Evolutionary conservation across 2,329 filamentous ascomycete species (phyloP), one percentile per base, ranked within the genome.

Genomic region (Westerdykella ornata): DNA sequence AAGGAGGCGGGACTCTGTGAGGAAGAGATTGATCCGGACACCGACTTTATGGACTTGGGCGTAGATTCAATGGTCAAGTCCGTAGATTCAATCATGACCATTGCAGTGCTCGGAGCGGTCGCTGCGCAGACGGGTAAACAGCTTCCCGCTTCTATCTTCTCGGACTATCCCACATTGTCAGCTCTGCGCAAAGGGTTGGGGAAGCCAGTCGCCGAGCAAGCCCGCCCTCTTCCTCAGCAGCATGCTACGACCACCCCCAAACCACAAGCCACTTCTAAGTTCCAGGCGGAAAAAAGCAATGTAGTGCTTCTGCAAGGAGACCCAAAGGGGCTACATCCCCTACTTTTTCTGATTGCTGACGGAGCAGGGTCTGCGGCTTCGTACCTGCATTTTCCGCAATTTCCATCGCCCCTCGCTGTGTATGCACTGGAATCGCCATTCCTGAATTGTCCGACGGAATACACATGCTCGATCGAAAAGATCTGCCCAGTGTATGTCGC

Each of bases 331-430:
- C 4, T 2, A 17, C 30, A 7, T 33, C 4, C 30, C 30, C 16
- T n/a, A 9, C 54, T 73, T 1, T 73, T 68, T 45, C 54, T 75
- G 32, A 63, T 76, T 40, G 72, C 73, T 4, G 73, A 75, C 48
- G 73, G 73, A 11, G 60, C 61, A 38, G 73, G 73, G 12, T 71
- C 69, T 8, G 68, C 68, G 2, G 62, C 63, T 1, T 67, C 70
- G 1, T 74, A 73, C 51, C 41, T 46, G 0, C 61, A 79, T 6
- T 66, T 66, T 5, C 46, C 67, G 6, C 30, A 17, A n/a, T 33
- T 17, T 33, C 30, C n/a, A 33, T 17, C 16, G 30, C 16, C 8
- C 13, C 15, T 36, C 3, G 14, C 14, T 19, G 34, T 18, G 5
- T 17, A 20, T 13, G 15, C 5, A 17, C 3, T 17, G 18, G 16